A percentile compares a stretch with the other conserved stretches of the same genome.
Evolutionary conservation across 768 basidiomycete genomes (phyloP).

Genomic region (Suillus subalutaceus): DNA sequence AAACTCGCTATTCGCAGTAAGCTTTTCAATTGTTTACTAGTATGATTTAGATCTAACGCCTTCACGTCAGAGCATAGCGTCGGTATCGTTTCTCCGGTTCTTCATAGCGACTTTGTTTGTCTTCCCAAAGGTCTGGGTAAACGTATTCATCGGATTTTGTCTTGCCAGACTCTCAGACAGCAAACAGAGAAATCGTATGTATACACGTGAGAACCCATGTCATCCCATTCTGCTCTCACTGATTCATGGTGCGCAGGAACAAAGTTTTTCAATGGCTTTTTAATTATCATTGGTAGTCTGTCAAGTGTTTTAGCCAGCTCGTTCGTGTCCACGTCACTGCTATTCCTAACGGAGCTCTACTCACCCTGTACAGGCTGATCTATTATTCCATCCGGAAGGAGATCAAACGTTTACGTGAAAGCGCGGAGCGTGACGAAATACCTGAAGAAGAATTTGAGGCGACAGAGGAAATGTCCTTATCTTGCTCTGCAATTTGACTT

Average conservation of each 20-base stretch:
- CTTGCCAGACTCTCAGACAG: constrained; percentile 77
- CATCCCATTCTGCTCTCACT: constrained; percentile 6
- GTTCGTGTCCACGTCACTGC: constrained; percentile 43
- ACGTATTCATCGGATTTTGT: constrained; percentile 78
- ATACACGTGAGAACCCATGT: constrained; percentile 51
- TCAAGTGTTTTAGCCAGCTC: constrained; percentile 64
- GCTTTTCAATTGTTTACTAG: constrained; percentile 27
- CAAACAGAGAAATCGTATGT: constrained; percentile 71
- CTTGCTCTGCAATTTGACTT: not conserved
- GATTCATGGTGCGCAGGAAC: constrained; percentile 45
- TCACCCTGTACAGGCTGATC: constrained; percentile 51
- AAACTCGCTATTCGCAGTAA: constrained; percentile 77
- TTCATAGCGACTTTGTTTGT: constrained; percentile 70
- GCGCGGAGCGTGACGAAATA: constrained; percentile 50
- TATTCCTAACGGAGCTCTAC: constrained; percentile 12
- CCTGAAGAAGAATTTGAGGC: constrained; percentile 64
- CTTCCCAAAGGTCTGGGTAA: constrained; percentile 70
- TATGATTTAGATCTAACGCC: constrained; percentile 11
- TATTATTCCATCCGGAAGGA: constrained; percentile 66
- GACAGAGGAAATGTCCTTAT: constrained; percentile 60
- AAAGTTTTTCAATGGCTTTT: constrained; percentile 61
- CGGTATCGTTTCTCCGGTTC: constrained; percentile 78
- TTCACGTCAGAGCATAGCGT: constrained; percentile 60
- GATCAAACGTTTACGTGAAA: constrained; percentile 53
- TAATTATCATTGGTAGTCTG: constrained; percentile 60